Base-by-base conservation (phyloP, 2,329 filamentous ascomycete genomes). In the Hymenoscyphus fructigenus region DNA sequence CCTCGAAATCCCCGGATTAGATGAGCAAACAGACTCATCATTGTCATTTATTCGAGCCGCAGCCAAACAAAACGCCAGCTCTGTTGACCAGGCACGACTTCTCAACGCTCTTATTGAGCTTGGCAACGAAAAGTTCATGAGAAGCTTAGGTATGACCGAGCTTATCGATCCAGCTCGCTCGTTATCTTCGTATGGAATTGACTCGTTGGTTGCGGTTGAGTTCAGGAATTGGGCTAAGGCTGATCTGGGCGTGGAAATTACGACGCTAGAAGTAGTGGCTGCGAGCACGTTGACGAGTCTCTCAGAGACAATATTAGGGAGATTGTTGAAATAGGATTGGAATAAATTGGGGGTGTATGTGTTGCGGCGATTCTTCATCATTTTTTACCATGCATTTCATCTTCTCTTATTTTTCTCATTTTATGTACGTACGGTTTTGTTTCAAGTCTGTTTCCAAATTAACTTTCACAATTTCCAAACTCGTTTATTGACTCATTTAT, bases 201-300 rank as follows among this genome's bases (percentile, higher is more conserved):
- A 84, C 73, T 83, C 81, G 0, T 76, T 85, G 10, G 79, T 83
- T 7, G 82, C 82, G 1, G 80, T 84, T 26, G 80, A 79, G 12
- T 73, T 84, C 3, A 78, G 82, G 12, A 83, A 79, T 67, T 84
- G 82, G 81, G 74, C 83, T 1, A n/a, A 12, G 26, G 32, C 9
- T 7, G 32, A 34, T 17, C 41, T 60, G n/a, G 58, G 58, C 5
- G 36, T 26, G 3, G 58, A 60, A 36, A 10, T 60, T 17, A 47
- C 58, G 23, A 60, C 58, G 26, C 58, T 60, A 23, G 58, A 60
- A 47, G 29, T 60, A 6, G 29, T 32, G 9, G 29, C 29, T 32
- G 29, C 29, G 9, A 32, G 29, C 29, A 32, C 29, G 44, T 32
- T 32, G 9, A 32, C 29, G 29, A 32, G 29, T 32, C 29, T 32